Evolutionary conservation across 352 stramenopile species (phyloP).

Genomic region (Phytophthora europaea): DNA sequence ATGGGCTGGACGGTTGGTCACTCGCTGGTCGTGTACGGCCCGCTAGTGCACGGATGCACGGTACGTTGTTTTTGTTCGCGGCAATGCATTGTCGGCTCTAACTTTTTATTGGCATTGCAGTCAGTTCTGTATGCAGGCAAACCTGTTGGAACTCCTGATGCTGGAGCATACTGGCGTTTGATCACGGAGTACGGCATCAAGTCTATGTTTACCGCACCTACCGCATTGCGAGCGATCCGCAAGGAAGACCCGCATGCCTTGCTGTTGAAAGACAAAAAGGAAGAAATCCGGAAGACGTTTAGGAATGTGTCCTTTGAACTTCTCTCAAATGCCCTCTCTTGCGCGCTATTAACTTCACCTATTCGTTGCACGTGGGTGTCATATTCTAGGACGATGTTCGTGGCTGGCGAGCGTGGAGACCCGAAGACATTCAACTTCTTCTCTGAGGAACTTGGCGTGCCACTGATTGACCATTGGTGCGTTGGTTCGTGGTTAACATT

Average conservation of each 20-base stretch:
- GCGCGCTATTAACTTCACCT: not conserved
- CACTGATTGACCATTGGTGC: constrained; percentile 88
- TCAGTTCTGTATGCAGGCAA: constrained; percentile 93
- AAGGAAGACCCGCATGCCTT: constrained; percentile 82
- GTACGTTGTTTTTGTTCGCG: constrained; percentile 27
- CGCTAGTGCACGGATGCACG: constrained; percentile 87
- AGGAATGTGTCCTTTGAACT: constrained; percentile 51
- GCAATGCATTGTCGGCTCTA: not conserved
- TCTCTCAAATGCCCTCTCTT: too few relatives aligned
- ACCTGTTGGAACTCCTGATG: constrained; percentile 88
- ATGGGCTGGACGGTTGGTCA: constrained; percentile 94
- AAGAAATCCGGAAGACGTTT: constrained; percentile 57
- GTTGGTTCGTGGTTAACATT: not conserved
- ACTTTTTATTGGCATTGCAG: constrained; percentile 24
- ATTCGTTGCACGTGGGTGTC: not conserved
- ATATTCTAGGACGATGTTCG: constrained; percentile 71
- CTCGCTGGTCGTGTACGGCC: constrained; percentile 91
- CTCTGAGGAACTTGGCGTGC: constrained; percentile 62
- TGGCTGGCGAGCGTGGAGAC: constrained; percentile 90
- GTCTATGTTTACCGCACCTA: constrained; percentile 93
- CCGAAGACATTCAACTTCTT: constrained; percentile 90
- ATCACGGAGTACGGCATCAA: constrained; percentile 89
- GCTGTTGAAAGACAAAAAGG: constrained; percentile 58
- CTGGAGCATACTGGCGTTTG: constrained; percentile 89
- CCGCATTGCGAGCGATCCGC: constrained; percentile 89